Percentiles rank a stretch among this genome's conserved stretches.
Conservation (phyloP, 225 moss, liverwort and hornwort genomes). For the Bryoerythrophyllum caledonicum region DNA sequence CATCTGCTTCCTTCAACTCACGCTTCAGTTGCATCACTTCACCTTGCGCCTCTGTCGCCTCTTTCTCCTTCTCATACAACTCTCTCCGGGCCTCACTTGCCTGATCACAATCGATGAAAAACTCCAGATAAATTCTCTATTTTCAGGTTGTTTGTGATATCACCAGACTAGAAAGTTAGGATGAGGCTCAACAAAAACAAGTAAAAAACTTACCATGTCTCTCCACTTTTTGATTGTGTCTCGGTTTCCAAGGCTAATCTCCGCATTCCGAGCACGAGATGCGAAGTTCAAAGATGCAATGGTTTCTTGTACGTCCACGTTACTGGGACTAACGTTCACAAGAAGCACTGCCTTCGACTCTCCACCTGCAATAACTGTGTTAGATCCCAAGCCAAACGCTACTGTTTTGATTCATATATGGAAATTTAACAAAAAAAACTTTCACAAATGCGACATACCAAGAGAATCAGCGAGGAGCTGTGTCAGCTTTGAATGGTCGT, state of each 20-base stretch:
- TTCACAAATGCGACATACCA: too few relatives aligned
- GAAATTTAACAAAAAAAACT: too few relatives aligned
- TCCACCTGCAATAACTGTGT: slow-evolving; percentile 53
- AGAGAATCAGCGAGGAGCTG: slow-evolving; percentile 89
- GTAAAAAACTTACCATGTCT: slow-evolving; percentile 45
- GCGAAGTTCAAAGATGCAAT: slow-evolving; percentile 76
- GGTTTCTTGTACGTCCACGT: slow-evolving; percentile 74
- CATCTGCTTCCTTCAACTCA: slow-evolving; percentile 76
- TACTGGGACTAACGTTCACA: slow-evolving; percentile 75
- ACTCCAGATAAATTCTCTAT: too few relatives aligned
- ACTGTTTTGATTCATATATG: too few relatives aligned
- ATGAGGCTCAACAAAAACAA: too few relatives aligned
- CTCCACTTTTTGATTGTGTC: slow-evolving; percentile 72
- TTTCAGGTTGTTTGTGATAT: too few relatives aligned
- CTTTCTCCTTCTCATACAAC: slow-evolving; percentile 65
- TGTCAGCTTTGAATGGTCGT: slow-evolving; percentile 81
- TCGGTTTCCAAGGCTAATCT: slow-evolving; percentile 51
- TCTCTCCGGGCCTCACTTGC: slow-evolving; percentile 62
- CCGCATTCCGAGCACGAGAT: slow-evolving; percentile 69
- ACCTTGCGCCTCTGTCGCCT: slow-evolving; percentile 65
- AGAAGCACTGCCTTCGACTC: slow-evolving; percentile 85
- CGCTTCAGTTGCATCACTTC: slow-evolving; percentile 81
- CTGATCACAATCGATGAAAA: slow-evolving; percentile 33
- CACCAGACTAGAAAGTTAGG: too few relatives aligned
- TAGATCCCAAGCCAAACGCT: neutral